These are phyloP conservation scores for Eragrostis nindensis DNA, from an alignment of 176 grass and related monocot species.

Conservation along the genomic window DNA sequence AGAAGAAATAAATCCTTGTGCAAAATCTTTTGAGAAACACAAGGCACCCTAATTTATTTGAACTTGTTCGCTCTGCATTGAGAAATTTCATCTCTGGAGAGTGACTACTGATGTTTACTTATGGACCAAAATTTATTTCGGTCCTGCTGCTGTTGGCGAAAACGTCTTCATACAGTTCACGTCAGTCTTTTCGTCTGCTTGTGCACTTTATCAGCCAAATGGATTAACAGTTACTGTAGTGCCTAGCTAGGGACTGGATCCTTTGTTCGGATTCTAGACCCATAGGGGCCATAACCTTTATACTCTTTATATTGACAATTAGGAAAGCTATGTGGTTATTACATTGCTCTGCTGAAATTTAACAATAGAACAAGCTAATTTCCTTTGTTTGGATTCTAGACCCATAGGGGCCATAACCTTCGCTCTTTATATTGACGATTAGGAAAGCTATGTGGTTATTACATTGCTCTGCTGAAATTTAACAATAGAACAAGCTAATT, in stretches of 20 bases:
- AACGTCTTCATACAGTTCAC: neutral
- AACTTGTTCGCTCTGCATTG: neutral
- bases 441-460: no score
- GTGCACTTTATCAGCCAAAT: conserved; percentile 16
- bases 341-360: neutral
- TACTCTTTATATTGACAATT: neutral
- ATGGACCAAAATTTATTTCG: neutral
- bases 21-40: neutral
- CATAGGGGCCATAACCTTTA: neutral
- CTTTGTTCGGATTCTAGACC: neutral
- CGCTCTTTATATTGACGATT: neutral
- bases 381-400: neutral
- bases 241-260: neutral
- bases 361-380: neutral
- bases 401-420: neutral
- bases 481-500: neutral
- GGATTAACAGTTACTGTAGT: neutral
- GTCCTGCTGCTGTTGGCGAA: neutral
- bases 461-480: neutral
- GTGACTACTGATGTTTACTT: neutral
- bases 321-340: no score
- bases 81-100: conserved; percentile 3
- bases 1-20: neutral
- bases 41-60: neutral
- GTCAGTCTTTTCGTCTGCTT: neutral